Percentiles rank a stretch among this genome's conserved stretches.
phyloP scores from a whole-genome alignment of 2,329 filamentous ascomycete species.

The Penicillium aurantiogriseum region DNA sequence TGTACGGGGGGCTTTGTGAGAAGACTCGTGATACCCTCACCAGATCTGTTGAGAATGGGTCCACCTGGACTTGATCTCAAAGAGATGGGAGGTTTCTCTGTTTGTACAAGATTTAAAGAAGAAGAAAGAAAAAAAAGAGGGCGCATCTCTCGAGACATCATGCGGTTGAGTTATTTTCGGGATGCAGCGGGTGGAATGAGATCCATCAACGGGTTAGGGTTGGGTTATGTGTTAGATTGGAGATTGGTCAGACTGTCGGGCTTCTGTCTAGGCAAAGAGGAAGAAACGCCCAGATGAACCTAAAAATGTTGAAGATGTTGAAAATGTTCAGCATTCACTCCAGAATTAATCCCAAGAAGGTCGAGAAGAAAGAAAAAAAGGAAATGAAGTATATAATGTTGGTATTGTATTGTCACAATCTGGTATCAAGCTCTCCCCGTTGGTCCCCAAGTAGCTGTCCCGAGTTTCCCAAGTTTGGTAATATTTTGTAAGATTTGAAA shows the following conservation, averaged over 20 bases:
- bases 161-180: constrained; percentile 21
- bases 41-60: constrained; percentile 5
- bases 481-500: neutral
- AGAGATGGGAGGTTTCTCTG: neutral
- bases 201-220: constrained; percentile 21
- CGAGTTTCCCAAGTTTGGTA: no score
- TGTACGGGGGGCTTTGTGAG: neutral
- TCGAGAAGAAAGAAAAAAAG: neutral
- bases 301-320: neutral
- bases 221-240: constrained; percentile 4
- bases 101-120: neutral
- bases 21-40: constrained; percentile 4
- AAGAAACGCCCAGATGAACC: neutral
- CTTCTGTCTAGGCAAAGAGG: neutral
- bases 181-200: constrained; percentile 24
- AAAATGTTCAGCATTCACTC: no score
- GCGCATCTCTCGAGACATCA: constrained; percentile 1
- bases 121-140: neutral
- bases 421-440: neutral
- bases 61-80: neutral
- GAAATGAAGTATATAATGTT: neutral
- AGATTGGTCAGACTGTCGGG: neutral
- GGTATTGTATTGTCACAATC: neutral
- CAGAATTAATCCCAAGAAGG: no score
- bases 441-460: neutral